Conservation (phyloP, 1,284 basidiomycete genomes). For the Trichosporon inkin region DNA sequence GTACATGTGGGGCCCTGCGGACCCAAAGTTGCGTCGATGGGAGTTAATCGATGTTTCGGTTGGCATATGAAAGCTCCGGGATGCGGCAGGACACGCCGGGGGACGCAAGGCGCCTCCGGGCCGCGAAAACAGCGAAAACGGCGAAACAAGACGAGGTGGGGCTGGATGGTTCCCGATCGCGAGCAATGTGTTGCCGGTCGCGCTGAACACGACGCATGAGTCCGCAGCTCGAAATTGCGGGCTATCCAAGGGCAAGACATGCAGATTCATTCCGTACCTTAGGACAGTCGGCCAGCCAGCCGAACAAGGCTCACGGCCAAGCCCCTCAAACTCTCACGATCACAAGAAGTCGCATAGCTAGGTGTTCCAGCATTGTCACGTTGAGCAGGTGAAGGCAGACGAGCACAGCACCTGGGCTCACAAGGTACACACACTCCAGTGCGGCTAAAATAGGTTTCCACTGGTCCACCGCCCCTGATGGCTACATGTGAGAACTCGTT, state of each 20-base stretch:
- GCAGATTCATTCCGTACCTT: slow-evolving; percentile 2
- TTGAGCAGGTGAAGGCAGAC: not conserved
- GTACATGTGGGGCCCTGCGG: slow-evolving; percentile 4
- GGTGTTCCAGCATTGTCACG: slow-evolving; percentile 2
- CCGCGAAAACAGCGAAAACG: no score
- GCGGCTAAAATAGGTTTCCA: not conserved
- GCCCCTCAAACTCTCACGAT: slow-evolving; percentile 3
- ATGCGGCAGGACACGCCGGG: no score
- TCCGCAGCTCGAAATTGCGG: not conserved
- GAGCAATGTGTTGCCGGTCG: no score
- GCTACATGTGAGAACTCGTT: slow-evolving; percentile 1
- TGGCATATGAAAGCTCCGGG: no score
- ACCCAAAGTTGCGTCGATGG: not conserved
- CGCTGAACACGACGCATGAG: no score
- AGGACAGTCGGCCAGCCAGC: not conserved
- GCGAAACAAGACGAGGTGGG: no score
- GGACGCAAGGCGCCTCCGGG: no score
- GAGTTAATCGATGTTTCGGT: not conserved
- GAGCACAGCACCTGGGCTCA: not conserved
- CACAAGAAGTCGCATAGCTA: not conserved
- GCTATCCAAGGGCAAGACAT: not conserved
- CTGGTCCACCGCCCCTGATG: not conserved
- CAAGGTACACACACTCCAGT: not conserved
- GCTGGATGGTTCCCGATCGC: no score
- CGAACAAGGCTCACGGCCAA: not conserved